Evolutionary conservation across 257 asterid species (phyloP).

Genomic region (Lavandula angustifolia): DNA sequence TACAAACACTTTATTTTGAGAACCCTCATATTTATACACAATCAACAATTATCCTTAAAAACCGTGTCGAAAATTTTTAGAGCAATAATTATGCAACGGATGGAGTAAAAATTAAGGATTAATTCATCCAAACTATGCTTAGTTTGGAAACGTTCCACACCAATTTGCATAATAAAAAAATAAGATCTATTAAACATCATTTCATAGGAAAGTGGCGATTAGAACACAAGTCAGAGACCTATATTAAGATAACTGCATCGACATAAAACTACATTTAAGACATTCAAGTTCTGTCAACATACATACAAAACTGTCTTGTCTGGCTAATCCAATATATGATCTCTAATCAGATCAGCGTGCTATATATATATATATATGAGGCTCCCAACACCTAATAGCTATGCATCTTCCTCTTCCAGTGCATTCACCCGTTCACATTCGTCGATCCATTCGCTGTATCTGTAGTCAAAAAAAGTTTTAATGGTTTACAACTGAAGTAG

Average conservation of each 20-base stretch:
- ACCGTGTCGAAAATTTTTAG: no score
- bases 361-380: no score
- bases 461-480: slow-evolving; percentile 26
- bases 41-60: no score
- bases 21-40: no score
- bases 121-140: no score
- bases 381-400: slow-evolving; percentile 4
- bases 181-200: no score
- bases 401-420: slow-evolving; percentile 62
- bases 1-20: no score
- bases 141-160: no score
- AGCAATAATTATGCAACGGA: no score
- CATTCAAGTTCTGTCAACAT: neutral
- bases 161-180: no score
- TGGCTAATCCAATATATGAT: neutral
- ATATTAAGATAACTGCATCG: neutral
- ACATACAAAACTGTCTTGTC: slow-evolving; percentile 10
- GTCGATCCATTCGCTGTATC: slow-evolving; percentile 96
- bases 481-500: neutral
- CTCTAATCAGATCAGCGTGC: neutral
- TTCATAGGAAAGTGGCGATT: neutral
- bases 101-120: no score
- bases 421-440: slow-evolving; percentile 90
- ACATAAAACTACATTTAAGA: slow-evolving; percentile 1
- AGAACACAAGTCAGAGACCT: neutral